Conservation (phyloP, 2,329 filamentous ascomycete species). For the Colletotrichum nymphaeae region DNA sequence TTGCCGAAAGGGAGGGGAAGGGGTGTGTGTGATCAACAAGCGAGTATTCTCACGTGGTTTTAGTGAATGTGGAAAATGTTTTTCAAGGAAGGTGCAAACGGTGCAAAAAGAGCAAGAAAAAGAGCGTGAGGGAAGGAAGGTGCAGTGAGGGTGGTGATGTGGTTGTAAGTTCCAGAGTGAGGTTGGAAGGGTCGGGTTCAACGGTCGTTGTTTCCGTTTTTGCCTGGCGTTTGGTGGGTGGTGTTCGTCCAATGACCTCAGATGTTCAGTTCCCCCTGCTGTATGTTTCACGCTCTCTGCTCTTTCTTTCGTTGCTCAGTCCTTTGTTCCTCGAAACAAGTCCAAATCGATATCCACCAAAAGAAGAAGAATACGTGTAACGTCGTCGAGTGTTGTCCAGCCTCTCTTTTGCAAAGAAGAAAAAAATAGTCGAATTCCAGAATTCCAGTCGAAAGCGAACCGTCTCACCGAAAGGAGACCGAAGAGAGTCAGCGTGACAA, state of each 20-base stretch:
- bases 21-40: conserved; percentile 13
- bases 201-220: conserved; percentile 30
- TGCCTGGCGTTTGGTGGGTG: neutral
- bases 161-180: conserved; percentile 24
- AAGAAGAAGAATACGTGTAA: neutral
- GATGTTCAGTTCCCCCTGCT: neutral
- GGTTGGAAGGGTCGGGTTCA: conserved; percentile 24
- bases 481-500: conserved; percentile 26
- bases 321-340: conserved; percentile 1
- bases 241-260: conserved; percentile 1
- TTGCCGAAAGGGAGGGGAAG: neutral
- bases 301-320: neutral
- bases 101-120: conserved; percentile 8
- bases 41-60: conserved; percentile 17
- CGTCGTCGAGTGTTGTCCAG: conserved; percentile 15
- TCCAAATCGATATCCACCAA: neutral
- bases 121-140: conserved; percentile 15
- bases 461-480: conserved; percentile 16
- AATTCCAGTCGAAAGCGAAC: conserved; percentile 11
- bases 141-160: conserved; percentile 1
- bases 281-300: too few relatives aligned
- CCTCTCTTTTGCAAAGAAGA: conserved; percentile 21
- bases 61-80: conserved; percentile 1
- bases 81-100: conserved; percentile 7
- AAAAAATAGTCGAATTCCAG: conserved; percentile 18